Percentiles rank a stretch among this genome's conserved stretches.
phyloP scores from a whole-genome alignment of 805 yeast species.

The Saturnispora zaruensis region DNA sequence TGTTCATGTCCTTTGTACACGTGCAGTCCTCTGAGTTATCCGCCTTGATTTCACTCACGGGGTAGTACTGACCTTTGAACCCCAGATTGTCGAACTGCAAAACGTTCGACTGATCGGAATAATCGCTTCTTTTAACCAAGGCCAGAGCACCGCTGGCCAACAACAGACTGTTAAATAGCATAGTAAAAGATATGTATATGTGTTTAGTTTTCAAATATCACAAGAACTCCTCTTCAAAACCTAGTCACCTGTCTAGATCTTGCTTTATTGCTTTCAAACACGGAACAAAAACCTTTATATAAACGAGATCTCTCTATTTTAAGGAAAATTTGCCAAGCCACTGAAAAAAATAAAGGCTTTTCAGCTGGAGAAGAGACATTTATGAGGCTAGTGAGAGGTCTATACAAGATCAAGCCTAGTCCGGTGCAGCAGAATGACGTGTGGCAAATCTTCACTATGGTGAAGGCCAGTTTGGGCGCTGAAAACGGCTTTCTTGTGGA shows the following conservation, averaged over 20 bases:
- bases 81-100: constrained; percentile 50
- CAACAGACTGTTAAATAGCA: neutral
- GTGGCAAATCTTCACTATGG: constrained; percentile 16
- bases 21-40: constrained; percentile 37
- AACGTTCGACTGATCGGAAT: constrained; percentile 29
- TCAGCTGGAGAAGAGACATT: neutral
- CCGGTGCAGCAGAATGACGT: constrained; percentile 17
- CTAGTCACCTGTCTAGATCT: neutral
- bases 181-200: neutral
- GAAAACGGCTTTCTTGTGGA: constrained; percentile 9
- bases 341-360: neutral
- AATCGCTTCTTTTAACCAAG: constrained; percentile 1
- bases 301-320: neutral
- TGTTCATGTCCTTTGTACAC: constrained; percentile 33
- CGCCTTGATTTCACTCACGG: constrained; percentile 38
- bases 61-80: constrained; percentile 41
- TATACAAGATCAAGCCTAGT: constrained; percentile 13
- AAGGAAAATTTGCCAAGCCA: neutral
- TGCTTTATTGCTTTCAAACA: neutral
- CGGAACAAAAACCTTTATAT: neutral
- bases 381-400: neutral
- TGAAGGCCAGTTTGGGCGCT: neutral
- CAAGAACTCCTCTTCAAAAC: neutral
- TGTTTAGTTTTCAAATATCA: neutral
- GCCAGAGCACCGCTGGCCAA: neutral